phyloP scores from a whole-genome alignment of 2,329 filamentous ascomycete species.

The Fusarium beomiforme region DNA sequence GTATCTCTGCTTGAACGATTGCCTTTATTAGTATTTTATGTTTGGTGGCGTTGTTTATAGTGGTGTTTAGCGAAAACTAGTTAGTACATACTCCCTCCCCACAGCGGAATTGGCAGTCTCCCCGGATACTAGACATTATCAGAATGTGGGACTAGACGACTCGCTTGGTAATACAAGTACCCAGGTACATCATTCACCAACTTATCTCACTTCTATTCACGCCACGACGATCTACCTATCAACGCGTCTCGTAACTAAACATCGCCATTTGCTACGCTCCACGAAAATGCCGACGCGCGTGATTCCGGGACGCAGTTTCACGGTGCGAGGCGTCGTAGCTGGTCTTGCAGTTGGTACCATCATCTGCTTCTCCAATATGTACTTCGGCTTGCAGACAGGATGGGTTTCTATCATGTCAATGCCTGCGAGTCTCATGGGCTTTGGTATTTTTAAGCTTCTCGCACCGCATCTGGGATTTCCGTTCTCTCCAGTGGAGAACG shows the following conservation, averaged over 20 bases:
- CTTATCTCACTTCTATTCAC: background rate
- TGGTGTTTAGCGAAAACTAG: background rate
- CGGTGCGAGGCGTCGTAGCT: slow-evolving; percentile 79
- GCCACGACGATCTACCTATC: background rate
- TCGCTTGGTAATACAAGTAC: slow-evolving; percentile 3
- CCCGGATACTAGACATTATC: background rate
- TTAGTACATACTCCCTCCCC: background rate
- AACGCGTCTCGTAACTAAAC: background rate
- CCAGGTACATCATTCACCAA: background rate
- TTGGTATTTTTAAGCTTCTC: slow-evolving; percentile 88
- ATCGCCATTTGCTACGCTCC: background rate
- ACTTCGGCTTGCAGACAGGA: slow-evolving; percentile 93
- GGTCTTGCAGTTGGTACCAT: slow-evolving; percentile 87
- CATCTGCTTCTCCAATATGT: slow-evolving; percentile 97
- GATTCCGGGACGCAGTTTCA: slow-evolving; percentile 76
- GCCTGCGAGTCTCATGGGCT: slow-evolving; percentile 93
- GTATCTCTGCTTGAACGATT: background rate
- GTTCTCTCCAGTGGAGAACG: slow-evolving; percentile 95
- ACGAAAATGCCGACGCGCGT: slow-evolving; percentile 36
- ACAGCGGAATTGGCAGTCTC: background rate
- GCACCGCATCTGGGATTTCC: slow-evolving; percentile 78
- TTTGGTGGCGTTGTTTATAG: background rate
- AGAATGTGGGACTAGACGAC: slow-evolving; percentile 5
- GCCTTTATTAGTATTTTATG: background rate
- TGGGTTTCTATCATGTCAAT: slow-evolving; percentile 89